A percentile compares a stretch with the other conserved stretches of the same genome.
Conservation (phyloP, 2,329 filamentous ascomycete species). For the Neurospora crassa region DNA sequence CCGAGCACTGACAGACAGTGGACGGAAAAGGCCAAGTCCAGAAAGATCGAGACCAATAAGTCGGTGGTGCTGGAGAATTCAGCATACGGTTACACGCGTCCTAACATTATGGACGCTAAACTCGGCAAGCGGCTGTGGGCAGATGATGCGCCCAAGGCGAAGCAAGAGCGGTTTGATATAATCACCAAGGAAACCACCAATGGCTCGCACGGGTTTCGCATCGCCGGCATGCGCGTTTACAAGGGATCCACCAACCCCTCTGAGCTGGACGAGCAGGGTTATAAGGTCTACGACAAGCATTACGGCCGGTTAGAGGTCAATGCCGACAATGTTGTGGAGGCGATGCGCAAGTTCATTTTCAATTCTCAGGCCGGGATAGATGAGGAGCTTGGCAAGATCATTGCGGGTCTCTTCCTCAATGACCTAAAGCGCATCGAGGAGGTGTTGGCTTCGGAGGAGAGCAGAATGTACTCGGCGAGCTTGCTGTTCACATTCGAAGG, state of each 20-base stretch:
- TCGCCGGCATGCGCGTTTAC: conserved; percentile 57
- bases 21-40: conserved; percentile 25
- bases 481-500: conserved; percentile 57
- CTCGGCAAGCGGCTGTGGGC: conserved; percentile 81
- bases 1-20: conserved; percentile 24
- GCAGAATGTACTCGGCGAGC: conserved; percentile 54
- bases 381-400: conserved; percentile 43
- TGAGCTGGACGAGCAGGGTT: conserved; percentile 40
- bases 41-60: conserved; percentile 63
- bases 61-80: conserved; percentile 82
- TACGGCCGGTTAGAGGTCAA: conserved; percentile 47
- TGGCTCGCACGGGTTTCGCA: conserved; percentile 49
- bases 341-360: conserved; percentile 49
- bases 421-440: conserved; percentile 44
- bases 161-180: conserved; percentile 50
- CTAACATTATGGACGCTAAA: conserved; percentile 91
- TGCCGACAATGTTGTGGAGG: conserved; percentile 42
- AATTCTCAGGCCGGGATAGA: conserved; percentile 49
- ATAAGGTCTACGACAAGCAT: conserved; percentile 53
- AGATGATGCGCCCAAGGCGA: conserved; percentile 53
- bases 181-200: conserved; percentile 52
- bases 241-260: conserved; percentile 42
- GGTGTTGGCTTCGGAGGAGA: conserved; percentile 45
- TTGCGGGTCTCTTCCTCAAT: conserved; percentile 43
- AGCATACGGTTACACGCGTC: conserved; percentile 66